Percentiles rank a stretch among this genome's conserved stretches.
phyloP scores from a whole-genome alignment of 2,329 filamentous ascomycete genomes.

The Curvularia lunata region DNA sequence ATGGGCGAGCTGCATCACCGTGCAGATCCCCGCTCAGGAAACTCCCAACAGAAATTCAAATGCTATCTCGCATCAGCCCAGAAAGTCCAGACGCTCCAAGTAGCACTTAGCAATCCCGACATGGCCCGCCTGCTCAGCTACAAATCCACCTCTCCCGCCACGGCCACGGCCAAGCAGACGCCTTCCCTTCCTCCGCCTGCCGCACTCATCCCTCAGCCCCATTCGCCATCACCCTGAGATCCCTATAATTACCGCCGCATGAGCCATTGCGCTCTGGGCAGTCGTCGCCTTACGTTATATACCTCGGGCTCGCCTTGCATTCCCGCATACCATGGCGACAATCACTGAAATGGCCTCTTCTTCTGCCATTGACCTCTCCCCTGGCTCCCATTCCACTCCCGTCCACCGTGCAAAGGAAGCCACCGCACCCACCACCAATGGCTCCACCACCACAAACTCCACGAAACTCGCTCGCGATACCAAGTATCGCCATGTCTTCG shows the following conservation, averaged over 20 bases:
- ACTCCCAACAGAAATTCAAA: slow-evolving; percentile 29
- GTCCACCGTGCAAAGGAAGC: slow-evolving; percentile 34
- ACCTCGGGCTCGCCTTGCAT: neutral
- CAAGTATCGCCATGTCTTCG: slow-evolving; percentile 92
- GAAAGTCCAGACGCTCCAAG: slow-evolving; percentile 5
- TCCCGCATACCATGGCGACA: slow-evolving; percentile 40
- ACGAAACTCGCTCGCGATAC: slow-evolving; percentile 38
- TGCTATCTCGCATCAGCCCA: slow-evolving; percentile 14
- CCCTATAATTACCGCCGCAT: slow-evolving; percentile 7
- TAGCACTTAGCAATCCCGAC: slow-evolving; percentile 16
- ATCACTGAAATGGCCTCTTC: slow-evolving; percentile 32
- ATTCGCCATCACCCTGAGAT: slow-evolving; percentile 11
- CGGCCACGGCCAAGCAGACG: slow-evolving; percentile 26
- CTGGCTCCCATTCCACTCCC: slow-evolving; percentile 32
- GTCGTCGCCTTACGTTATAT: slow-evolving; percentile 1
- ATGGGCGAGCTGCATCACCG: slow-evolving; percentile 21
- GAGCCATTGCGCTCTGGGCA: slow-evolving; percentile 13
- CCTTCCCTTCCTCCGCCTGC: slow-evolving; percentile 26
- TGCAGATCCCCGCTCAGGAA: slow-evolving; percentile 24
- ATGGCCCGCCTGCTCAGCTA: slow-evolving; percentile 16
- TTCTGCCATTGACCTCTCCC: slow-evolving; percentile 31
- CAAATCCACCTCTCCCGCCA: slow-evolving; percentile 13
- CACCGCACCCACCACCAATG: slow-evolving; percentile 21
- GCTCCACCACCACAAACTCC: slow-evolving; percentile 20
- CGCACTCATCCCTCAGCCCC: slow-evolving; percentile 21